phyloP scores from a whole-genome alignment of 2,329 filamentous ascomycete species.

The Alternaria gansuensis region DNA sequence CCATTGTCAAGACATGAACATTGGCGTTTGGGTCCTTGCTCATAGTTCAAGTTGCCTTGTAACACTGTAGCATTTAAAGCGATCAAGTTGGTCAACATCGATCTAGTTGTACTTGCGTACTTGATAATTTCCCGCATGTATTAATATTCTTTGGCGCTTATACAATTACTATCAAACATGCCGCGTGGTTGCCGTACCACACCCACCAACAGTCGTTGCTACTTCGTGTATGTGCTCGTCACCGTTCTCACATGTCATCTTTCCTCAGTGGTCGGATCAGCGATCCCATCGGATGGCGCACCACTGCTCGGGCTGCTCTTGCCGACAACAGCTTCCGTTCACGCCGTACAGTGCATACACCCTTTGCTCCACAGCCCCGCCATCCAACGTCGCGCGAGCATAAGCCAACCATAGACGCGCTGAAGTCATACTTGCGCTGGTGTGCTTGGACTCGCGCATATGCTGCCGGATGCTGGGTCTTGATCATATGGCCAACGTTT shows the following conservation, averaged over 20 bases:
- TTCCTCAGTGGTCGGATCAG: conserved; percentile 18
- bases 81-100: conserved; percentile 3
- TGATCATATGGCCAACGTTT: conserved; percentile 2
- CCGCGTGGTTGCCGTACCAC: not conserved
- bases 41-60: conserved; percentile 7
- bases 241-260: not conserved
- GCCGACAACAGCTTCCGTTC: conserved; percentile 31
- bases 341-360: conserved; percentile 6
- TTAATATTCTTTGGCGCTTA: not conserved
- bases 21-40: conserved; percentile 19
- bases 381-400: conserved; percentile 6
- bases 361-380: conserved; percentile 28
- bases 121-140: not conserved
- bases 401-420: not conserved
- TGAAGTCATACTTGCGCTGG: conserved; percentile 5
- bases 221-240: not conserved
- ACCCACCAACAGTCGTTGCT: not conserved
- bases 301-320: conserved; percentile 13
- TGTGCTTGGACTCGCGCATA: conserved; percentile 10
- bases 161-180: not conserved
- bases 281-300: conserved; percentile 32
- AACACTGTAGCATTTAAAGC: conserved; percentile 13
- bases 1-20: not conserved
- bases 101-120: not conserved
- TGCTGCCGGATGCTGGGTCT: conserved; percentile 11